Base-by-base conservation (phyloP, 257 asterid species). In the Solanum tarapatanum region DNA sequence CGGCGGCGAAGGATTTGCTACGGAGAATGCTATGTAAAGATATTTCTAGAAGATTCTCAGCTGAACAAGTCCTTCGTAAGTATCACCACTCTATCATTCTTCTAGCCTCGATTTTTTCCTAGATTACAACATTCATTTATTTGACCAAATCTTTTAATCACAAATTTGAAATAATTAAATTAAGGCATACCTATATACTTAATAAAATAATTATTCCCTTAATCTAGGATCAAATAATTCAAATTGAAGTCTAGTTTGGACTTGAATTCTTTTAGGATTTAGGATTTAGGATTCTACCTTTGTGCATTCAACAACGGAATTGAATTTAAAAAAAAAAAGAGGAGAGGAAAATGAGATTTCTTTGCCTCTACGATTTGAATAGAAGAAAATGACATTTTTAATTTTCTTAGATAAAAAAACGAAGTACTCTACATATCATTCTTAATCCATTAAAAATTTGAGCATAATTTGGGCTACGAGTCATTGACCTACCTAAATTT, bases 51-150 rank as follows among this genome's bases (percentile, higher is more conserved):
- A 88, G 93, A 84, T 87, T 88, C 33, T 88, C 90, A 2, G 89
- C 92, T 11, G 87, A 88, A 14, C 90, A 90, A 90, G 93, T 91
- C 16, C 92, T 90, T 16, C 72, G 91, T 91, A 87, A 90, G 93
- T 87, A 45, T 26, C 43, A 24, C 16, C 24, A 16, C 62, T 7
- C 23, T 41, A n/a, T 77, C 60, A 77, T 24, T 77, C 28, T 39
- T 12, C 7, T n/a, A n/a, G 14, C 62, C 30, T 51, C 21, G 1
- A 7, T 9, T 17, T 8, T 24, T 77, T 26, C 13, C n/a, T 32
- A 32, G 43, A 11, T 69, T 69, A 69, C 36, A 36, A 28, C 33
- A 11, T 74, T 4, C 6, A 6, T 26, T 11, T 36, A 21, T 74
- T 74, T 75, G 55, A 75, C 55, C 60, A 39, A 39, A 39, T 19